Conservation (phyloP, 805 yeast species). For the Pachysolen tannophilus region DNA sequence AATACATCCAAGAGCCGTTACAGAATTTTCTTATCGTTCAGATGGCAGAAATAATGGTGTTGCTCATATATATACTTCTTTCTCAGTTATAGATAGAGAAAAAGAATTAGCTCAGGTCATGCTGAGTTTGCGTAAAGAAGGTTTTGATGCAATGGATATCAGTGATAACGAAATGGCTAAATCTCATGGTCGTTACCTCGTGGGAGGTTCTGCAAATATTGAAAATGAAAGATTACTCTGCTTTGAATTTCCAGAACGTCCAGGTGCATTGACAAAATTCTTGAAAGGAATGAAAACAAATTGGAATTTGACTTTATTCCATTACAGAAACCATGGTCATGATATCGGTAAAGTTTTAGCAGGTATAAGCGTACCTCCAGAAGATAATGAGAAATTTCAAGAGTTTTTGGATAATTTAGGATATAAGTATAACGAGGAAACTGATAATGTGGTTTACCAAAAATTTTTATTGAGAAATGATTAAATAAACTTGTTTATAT, state of each 20-base stretch:
- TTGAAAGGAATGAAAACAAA: constrained; percentile 59
- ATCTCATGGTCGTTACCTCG: constrained; percentile 90
- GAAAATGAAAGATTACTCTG: constrained; percentile 70
- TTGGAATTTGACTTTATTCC: constrained; percentile 94
- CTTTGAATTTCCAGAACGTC: constrained; percentile 96
- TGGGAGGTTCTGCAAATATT: constrained; percentile 80
- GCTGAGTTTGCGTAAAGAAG: constrained; percentile 47
- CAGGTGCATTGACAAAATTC: constrained; percentile 86
- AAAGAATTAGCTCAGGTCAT: constrained; percentile 64
- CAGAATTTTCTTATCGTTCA: constrained; percentile 90
- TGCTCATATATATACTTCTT: constrained; percentile 85
- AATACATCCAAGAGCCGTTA: constrained; percentile 81
- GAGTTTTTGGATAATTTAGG: constrained; percentile 64
- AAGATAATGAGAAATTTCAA: constrained; percentile 57
- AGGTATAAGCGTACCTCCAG: constrained; percentile 78
- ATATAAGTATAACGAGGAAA: constrained; percentile 72
- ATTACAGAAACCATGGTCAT: constrained; percentile 94
- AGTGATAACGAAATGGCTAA: constrained; percentile 94
- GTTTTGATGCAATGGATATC: constrained; percentile 74
- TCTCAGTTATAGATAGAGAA: constrained; percentile 70
- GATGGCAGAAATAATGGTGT: constrained; percentile 32
- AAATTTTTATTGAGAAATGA: constrained; percentile 44
- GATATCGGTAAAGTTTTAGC: constrained; percentile 91
- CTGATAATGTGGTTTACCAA: constrained; percentile 79
- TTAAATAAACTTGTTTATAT: background rate